These are phyloP conservation scores for Pestalotiopsis sp. DNA, from an alignment of 2,329 filamentous ascomycete genomes.

Conservation along the genomic window DNA sequence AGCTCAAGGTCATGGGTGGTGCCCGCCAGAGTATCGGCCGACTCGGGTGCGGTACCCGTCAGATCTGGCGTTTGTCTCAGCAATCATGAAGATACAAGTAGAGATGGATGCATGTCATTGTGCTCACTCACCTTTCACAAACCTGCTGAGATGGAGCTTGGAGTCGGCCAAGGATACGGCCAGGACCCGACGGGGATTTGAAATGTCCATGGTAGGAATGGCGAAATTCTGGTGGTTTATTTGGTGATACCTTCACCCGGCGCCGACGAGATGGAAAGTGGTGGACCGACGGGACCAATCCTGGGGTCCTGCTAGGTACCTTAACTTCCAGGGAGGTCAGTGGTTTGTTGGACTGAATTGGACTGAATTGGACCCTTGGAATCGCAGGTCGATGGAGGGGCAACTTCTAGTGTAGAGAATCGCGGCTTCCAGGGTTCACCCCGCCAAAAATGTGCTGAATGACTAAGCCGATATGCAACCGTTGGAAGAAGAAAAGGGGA, in stretches of 20 bases:
- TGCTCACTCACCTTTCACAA: slow-evolving; percentile 53
- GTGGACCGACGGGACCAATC: background rate
- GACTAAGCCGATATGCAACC: slow-evolving; percentile 5
- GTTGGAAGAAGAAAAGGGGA: background rate
- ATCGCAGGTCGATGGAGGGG: slow-evolving; percentile 13
- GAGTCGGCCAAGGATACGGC: slow-evolving; percentile 56
- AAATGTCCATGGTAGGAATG: slow-evolving; percentile 41
- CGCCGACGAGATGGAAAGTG: background rate
- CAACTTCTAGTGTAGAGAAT: background rate
- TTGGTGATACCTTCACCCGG: too few relatives aligned
- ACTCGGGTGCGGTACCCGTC: slow-evolving; percentile 48
- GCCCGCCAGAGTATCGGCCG: slow-evolving; percentile 55
- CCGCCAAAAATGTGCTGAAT: slow-evolving; percentile 12
- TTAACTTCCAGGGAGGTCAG: background rate
- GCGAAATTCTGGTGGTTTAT: slow-evolving; percentile 19
- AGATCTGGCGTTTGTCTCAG: slow-evolving; percentile 44
- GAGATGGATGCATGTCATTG: background rate
- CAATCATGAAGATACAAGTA: background rate
- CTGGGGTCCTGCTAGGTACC: background rate
- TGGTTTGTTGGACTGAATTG: background rate
- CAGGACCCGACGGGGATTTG: slow-evolving; percentile 59
- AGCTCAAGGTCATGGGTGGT: slow-evolving; percentile 59
- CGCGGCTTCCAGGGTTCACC: slow-evolving; percentile 12
- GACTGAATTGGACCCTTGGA: slow-evolving; percentile 11
- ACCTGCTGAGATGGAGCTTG: slow-evolving; percentile 46